Conservation (phyloP, 352 stramenopile species). For the Pythium oligandrum region DNA sequence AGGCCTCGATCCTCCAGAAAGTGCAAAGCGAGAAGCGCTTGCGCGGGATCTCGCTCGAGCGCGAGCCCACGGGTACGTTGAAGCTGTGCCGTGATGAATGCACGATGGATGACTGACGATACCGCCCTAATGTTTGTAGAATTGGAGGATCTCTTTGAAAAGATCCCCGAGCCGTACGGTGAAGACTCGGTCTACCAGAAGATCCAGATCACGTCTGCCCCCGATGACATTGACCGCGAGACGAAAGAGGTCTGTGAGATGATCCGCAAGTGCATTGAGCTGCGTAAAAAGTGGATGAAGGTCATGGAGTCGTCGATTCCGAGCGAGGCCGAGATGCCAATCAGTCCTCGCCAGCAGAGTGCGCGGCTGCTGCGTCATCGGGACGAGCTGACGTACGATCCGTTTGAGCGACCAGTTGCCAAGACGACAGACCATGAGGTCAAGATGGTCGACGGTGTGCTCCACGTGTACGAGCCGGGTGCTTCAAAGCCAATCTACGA, state of each 20-base stretch:
- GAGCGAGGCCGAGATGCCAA: conserved; percentile 14
- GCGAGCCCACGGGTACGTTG: conserved; percentile 20
- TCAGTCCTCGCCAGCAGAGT: conserved; percentile 32
- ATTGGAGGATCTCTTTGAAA: conserved; percentile 68
- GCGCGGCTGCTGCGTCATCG: conserved; percentile 44
- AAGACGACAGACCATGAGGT: conserved; percentile 45
- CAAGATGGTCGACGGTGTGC: conserved; percentile 54
- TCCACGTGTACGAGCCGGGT: conserved; percentile 35
- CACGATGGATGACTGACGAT: conserved; percentile 1
- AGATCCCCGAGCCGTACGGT: conserved; percentile 73
- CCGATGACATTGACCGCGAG: conserved; percentile 68
- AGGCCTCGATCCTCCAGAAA: conserved; percentile 73
- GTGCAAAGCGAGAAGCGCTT: conserved; percentile 70
- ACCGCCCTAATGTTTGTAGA: conserved; percentile 9
- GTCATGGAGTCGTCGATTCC: conserved; percentile 31
- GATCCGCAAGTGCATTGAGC: conserved; percentile 66
- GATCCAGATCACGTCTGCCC: conserved; percentile 65
- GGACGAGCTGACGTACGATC: conserved; percentile 72
- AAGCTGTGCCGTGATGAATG: neutral
- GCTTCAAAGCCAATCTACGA: conserved; percentile 26
- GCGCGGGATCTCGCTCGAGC: conserved; percentile 39
- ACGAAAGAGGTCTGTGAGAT: conserved; percentile 74
- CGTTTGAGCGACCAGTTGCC: conserved; percentile 35
- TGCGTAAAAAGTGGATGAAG: conserved; percentile 72
- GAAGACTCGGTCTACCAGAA: conserved; percentile 65